Percentiles rank a stretch among this genome's conserved stretches.
Evolutionary conservation across 495 filamentous ascomycete genomes (phyloP).

Genomic region (Talaromyces nanjingensis): DNA sequence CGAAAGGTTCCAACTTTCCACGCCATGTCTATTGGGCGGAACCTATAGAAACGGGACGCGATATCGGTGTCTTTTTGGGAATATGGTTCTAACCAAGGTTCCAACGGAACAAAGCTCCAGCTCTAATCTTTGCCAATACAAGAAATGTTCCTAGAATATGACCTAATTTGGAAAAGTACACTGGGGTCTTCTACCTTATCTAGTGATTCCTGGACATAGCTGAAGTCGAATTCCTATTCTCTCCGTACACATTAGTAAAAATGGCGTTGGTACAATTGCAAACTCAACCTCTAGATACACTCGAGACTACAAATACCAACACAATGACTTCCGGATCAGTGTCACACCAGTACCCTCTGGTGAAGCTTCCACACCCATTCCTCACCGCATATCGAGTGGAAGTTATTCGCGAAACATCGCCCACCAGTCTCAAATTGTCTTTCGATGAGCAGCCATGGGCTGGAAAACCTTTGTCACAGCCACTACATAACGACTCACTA

Average conservation of each 20-base stretch:
- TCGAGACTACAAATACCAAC: neutral
- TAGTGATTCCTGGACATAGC: neutral
- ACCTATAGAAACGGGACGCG: neutral
- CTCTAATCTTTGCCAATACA: neutral
- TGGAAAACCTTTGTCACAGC: slow-evolving; percentile 22
- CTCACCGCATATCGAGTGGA: slow-evolving; percentile 25
- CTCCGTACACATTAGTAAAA: neutral
- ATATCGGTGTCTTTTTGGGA: neutral
- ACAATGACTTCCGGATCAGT: slow-evolving; percentile 15
- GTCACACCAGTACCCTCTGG: slow-evolving; percentile 17
- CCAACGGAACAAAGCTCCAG: neutral
- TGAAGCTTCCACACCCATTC: slow-evolving; percentile 27
- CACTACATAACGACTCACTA: slow-evolving; percentile 25
- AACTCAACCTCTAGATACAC: neutral
- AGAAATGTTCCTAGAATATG: neutral
- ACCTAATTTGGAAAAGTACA: neutral
- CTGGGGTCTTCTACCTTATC: neutral
- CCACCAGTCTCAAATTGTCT: slow-evolving; percentile 17
- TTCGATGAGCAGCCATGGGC: slow-evolving; percentile 20
- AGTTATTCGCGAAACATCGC: slow-evolving; percentile 16
- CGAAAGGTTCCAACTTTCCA: neutral
- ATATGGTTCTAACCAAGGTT: neutral
- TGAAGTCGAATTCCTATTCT: neutral
- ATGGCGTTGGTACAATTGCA: neutral
- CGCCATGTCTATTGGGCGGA: neutral